phyloP scores from a whole-genome alignment of 495 filamentous ascomycete genomes.

The Aspergillus ellipticus region DNA sequence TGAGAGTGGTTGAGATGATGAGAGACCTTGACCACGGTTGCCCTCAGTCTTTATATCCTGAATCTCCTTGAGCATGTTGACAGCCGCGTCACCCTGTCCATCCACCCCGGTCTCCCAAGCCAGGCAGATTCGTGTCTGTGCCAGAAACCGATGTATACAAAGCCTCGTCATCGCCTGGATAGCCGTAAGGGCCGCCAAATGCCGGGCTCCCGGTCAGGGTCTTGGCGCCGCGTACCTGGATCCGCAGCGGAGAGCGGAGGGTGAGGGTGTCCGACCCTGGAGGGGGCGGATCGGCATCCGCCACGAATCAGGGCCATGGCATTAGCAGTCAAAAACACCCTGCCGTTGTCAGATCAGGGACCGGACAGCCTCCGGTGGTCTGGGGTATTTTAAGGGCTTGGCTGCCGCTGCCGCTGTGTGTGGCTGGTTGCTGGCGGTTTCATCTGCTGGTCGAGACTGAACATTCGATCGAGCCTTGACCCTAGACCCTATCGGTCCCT shows the following conservation, averaged over 20 bases:
- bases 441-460: neutral
- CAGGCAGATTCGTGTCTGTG: conserved; percentile 2
- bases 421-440: neutral
- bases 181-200: too few relatives aligned
- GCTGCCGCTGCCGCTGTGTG: neutral
- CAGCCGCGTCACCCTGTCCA: conserved; percentile 12
- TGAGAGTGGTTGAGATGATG: neutral
- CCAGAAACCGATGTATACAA: neutral
- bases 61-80: neutral
- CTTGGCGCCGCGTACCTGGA: conserved; percentile 22
- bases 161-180: conserved; percentile 1
- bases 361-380: neutral
- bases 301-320: neutral
- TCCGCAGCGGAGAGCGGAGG: neutral
- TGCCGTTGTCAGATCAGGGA: neutral
- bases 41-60: neutral
- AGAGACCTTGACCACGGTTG: neutral
- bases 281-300: neutral
- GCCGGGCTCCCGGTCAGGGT: neutral
- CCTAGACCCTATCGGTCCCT: neutral
- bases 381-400: conserved; percentile 1
- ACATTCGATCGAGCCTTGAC: neutral
- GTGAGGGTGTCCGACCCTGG: neutral
- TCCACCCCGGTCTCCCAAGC: neutral
- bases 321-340: neutral